phyloP scores from a whole-genome alignment of 2,329 filamentous ascomycete species.

The Talaromyces sp. region DNA sequence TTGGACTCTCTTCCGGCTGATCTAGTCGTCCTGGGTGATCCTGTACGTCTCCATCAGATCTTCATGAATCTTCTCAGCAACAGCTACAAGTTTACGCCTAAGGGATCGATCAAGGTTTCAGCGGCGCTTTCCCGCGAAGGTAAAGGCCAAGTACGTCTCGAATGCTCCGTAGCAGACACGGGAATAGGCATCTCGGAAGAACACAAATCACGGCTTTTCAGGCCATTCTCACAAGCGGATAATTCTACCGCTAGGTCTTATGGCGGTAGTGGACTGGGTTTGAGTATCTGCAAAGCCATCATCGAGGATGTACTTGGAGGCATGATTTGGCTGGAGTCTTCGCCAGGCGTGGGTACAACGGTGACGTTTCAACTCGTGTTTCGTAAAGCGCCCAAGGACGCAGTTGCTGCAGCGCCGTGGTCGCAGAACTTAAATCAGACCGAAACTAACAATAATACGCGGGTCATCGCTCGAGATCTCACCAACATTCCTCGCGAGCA shows the following conservation, averaged over 20 bases:
- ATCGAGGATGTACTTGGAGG: constrained; percentile 91
- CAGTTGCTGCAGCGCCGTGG: constrained; percentile 54
- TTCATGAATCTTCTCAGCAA: constrained; percentile 78
- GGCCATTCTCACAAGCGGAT: constrained; percentile 89
- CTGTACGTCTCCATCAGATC: constrained; percentile 77
- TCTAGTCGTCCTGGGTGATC: constrained; percentile 74
- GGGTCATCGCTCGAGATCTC: constrained; percentile 57
- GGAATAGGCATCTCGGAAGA: constrained; percentile 80
- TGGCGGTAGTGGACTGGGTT: constrained; percentile 81
- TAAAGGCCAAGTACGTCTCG: constrained; percentile 65
- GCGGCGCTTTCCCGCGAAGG: constrained; percentile 69
- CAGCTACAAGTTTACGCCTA: constrained; percentile 88
- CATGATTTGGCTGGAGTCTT: constrained; percentile 74
- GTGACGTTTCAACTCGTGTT: constrained; percentile 81
- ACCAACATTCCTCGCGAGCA: constrained; percentile 69
- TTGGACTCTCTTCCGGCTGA: constrained; percentile 56
- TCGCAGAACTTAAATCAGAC: constrained; percentile 40
- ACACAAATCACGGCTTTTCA: constrained; percentile 78
- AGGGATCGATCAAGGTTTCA: constrained; percentile 78
- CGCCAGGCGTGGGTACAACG: constrained; percentile 56
- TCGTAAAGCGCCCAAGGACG: constrained; percentile 65
- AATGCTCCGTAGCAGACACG: constrained; percentile 82
- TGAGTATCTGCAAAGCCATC: constrained; percentile 91
- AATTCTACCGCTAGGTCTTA: constrained; percentile 86
- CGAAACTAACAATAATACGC: constrained; percentile 36